Evolutionary conservation across 2,329 filamentous ascomycete genomes (phyloP).

Genomic region (Venturia aucupariae): DNA sequence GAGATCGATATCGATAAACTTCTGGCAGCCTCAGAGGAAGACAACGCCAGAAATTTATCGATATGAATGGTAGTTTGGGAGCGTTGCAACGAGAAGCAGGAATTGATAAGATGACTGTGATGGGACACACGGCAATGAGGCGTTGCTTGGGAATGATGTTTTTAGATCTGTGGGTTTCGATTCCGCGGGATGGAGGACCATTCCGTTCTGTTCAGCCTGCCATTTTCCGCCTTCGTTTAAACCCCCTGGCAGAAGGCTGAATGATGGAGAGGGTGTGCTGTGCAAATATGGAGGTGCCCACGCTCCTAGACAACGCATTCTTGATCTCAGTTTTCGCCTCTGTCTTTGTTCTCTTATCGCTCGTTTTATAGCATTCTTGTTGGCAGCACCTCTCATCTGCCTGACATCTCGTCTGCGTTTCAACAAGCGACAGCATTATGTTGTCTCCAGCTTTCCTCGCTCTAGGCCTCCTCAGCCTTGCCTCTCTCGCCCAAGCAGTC

Average conservation of each 20-base stretch:
- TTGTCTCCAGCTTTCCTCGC: background rate
- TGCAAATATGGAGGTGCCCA: background rate
- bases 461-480: background rate
- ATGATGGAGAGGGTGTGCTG: background rate
- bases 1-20: too few species aligned
- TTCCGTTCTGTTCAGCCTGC: too few species aligned
- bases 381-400: background rate
- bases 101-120: too few species aligned
- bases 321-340: background rate
- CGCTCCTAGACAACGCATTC: background rate
- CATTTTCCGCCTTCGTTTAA: background rate
- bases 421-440: background rate
- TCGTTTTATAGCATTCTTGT: background rate
- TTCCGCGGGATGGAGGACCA: background rate
- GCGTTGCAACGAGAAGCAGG: too few species aligned
- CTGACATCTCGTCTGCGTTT: background rate
- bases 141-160: background rate
- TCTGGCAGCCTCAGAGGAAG: too few species aligned
- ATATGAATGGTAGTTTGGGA: too few species aligned
- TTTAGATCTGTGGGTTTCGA: background rate
- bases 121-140: too few species aligned
- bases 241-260: background rate
- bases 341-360: background rate
- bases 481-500: background rate
- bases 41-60: too few species aligned